Percentiles rank a stretch among this genome's conserved stretches.
Evolutionary conservation across 352 stramenopile species (phyloP).

Genomic region (Thraustochytrium striatum): DNA sequence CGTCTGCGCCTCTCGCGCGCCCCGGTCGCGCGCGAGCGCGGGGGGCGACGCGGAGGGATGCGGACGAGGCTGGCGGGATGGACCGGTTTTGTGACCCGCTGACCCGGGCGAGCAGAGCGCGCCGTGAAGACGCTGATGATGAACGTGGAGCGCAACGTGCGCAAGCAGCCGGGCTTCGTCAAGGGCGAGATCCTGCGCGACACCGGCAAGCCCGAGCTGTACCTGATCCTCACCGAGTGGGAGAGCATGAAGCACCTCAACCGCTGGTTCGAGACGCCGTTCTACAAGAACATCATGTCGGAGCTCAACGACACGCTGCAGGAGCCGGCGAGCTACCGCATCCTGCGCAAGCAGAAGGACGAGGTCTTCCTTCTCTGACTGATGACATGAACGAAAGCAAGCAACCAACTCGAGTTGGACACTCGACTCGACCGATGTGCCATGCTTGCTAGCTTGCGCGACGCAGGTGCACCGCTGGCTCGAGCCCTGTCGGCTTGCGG

Average conservation of each 20-base stretch:
- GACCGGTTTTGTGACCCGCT: background rate
- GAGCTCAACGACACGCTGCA: conserved; percentile 47
- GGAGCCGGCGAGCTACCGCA: conserved; percentile 34
- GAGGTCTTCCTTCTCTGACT: conserved; percentile 43
- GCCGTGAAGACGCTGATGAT: conserved; percentile 45
- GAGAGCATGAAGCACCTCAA: conserved; percentile 48
- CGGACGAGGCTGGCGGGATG: background rate
- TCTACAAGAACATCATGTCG: conserved; percentile 47
- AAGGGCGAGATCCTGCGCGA: conserved; percentile 46
- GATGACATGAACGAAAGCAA: too few relatives aligned
- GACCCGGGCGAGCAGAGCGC: conserved; percentile 4
- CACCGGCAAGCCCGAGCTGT: background rate
- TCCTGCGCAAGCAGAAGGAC: conserved; percentile 37
- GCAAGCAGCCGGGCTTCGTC: conserved; percentile 46
- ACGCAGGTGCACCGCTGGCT: too few relatives aligned
- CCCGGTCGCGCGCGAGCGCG: background rate
- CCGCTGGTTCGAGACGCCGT: conserved; percentile 48
- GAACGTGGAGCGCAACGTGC: conserved; percentile 41
- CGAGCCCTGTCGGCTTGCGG: too few relatives aligned
- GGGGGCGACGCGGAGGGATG: background rate
- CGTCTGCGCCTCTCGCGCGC: too few relatives aligned
- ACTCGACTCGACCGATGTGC: too few relatives aligned
- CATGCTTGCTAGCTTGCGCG: too few relatives aligned
- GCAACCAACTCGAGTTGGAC: too few relatives aligned
- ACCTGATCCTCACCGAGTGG: conserved; percentile 50